Conservation (phyloP, 345 rosid species). For the Physaria fendleri region DNA sequence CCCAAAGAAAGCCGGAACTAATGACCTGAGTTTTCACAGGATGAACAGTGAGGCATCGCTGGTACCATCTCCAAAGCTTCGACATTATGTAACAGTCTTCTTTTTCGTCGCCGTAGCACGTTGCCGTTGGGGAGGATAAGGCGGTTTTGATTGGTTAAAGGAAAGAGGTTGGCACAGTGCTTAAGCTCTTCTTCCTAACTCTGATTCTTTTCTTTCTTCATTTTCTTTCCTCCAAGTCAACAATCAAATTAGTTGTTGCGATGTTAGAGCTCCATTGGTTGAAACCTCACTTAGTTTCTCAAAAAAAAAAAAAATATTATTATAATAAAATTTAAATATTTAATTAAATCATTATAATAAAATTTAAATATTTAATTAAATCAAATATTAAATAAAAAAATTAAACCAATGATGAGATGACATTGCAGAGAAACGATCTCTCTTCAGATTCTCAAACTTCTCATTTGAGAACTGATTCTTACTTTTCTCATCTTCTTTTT, state of each 20-base stretch:
- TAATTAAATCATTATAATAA: too few species aligned
- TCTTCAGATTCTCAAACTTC: too few species aligned
- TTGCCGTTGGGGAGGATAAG: background rate
- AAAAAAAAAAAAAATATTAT: too few species aligned
- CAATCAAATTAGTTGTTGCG: background rate
- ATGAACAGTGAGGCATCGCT: conserved; percentile 53
- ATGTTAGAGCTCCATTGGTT: too few species aligned
- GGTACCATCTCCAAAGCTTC: conserved; percentile 88
- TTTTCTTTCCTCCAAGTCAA: background rate
- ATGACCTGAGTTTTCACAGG: conserved; percentile 84
- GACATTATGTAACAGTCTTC: conserved; percentile 28
- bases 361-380: too few species aligned
- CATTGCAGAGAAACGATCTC: too few species aligned
- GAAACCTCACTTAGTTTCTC: too few species aligned
- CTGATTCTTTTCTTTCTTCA: conserved; percentile 5
- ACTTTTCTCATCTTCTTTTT: too few species aligned
- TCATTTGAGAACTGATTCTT: too few species aligned
- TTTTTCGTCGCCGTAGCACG: background rate
- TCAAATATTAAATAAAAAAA: too few species aligned
- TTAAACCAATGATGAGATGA: too few species aligned
- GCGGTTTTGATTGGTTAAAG: background rate
- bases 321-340: too few species aligned
- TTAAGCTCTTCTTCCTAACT: conserved; percentile 15
- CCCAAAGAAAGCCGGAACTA: conserved; percentile 91
- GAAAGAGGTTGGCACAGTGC: conserved; percentile 5